Evolutionary conservation across 495 filamentous ascomycete species (phyloP).

Genomic region (Usnea hakonensis): DNA sequence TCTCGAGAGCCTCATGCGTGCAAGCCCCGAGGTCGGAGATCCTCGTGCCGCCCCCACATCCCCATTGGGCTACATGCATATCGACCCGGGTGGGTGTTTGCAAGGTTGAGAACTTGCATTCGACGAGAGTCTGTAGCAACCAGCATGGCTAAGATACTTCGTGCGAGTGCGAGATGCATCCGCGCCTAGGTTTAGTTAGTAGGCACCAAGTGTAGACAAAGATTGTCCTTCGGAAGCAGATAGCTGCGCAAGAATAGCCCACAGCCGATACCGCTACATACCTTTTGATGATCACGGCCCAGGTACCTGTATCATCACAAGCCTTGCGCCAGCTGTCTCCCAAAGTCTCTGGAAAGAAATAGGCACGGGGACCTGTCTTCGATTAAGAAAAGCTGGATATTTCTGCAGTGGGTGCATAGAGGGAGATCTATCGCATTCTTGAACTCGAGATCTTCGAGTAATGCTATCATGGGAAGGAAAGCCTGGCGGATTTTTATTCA

Average conservation of each 20-base stretch:
- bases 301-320: background rate
- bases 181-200: background rate
- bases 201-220: background rate
- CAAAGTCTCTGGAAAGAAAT: background rate
- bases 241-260: background rate
- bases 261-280: background rate
- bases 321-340: background rate
- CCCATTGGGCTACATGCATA: background rate
- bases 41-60: slow-evolving; percentile 10
- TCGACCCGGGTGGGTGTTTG: background rate
- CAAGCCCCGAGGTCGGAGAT: slow-evolving; percentile 3
- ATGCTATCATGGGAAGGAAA: background rate
- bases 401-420: background rate
- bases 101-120: background rate
- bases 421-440: background rate
- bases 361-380: background rate
- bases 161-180: slow-evolving; percentile 14
- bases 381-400: background rate
- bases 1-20: background rate
- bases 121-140: background rate
- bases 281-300: background rate
- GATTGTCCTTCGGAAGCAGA: background rate
- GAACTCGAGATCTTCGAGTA: background rate
- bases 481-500: background rate
- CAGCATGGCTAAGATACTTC: background rate